Evolutionary conservation across 2,329 filamentous ascomycete species (phyloP).

Genomic region (Arachnomyces sp.): DNA sequence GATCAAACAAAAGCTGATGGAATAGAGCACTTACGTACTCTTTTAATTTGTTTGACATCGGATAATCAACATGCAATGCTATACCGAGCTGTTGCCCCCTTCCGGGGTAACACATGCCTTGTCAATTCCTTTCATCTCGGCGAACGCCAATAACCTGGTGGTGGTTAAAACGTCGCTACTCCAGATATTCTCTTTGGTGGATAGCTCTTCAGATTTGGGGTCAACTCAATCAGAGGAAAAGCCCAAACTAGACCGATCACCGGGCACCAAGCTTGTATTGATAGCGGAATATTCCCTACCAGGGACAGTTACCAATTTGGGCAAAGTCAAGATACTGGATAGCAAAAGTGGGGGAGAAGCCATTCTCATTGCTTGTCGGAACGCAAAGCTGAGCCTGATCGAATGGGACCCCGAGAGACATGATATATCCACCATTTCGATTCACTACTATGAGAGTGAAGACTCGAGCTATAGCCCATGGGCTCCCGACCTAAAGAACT

Average conservation of each 20-base stretch:
- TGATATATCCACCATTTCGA: constrained; percentile 77
- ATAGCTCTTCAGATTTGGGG: constrained; percentile 33
- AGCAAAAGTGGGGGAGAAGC: constrained; percentile 76
- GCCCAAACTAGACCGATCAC: constrained; percentile 54
- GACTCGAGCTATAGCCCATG: constrained; percentile 76
- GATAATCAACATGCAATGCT: constrained; percentile 73
- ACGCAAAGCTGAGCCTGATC: constrained; percentile 85
- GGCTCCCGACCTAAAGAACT: constrained; percentile 65
- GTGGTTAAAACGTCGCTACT: constrained; percentile 88
- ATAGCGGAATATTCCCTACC: constrained; percentile 75
- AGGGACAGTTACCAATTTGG: constrained; percentile 76
- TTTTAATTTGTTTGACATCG: background rate
- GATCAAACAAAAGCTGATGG: background rate
- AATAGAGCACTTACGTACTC: background rate
- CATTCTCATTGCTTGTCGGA: constrained; percentile 73
- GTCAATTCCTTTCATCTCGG: constrained; percentile 65
- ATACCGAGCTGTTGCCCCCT: constrained; percentile 88
- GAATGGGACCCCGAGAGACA: constrained; percentile 84
- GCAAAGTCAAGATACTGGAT: constrained; percentile 62
- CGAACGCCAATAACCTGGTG: constrained; percentile 72
- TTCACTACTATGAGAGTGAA: constrained; percentile 97
- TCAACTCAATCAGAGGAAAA: constrained; percentile 38
- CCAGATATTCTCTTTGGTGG: constrained; percentile 74
- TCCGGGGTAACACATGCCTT: constrained; percentile 89
- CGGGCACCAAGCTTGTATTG: constrained; percentile 70